Evolutionary conservation across 2,329 filamentous ascomycete species (phyloP).

Genomic region (Hortaea sp.): DNA sequence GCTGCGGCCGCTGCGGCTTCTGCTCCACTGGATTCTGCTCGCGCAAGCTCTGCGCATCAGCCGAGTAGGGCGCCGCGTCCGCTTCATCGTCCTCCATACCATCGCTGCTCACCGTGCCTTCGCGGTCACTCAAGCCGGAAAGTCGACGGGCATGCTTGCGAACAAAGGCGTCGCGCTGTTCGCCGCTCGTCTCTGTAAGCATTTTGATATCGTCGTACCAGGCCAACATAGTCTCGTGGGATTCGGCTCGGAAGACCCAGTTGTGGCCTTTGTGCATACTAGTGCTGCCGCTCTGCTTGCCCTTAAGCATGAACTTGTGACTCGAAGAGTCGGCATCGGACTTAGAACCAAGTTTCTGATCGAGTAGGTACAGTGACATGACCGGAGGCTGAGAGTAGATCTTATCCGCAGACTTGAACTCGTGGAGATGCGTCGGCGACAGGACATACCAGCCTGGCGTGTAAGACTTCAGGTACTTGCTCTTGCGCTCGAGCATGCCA

Average conservation of each 20-base stretch:
- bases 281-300: constrained; percentile 75
- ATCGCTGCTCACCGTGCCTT: constrained; percentile 56
- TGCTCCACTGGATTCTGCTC: constrained; percentile 28
- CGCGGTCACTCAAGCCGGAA: constrained; percentile 49
- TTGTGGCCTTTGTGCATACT: constrained; percentile 78
- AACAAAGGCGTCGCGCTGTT: constrained; percentile 81
- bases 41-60: constrained; percentile 39
- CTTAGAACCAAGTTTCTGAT: constrained; percentile 91
- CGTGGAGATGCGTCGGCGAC: constrained; percentile 91
- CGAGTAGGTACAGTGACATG: constrained; percentile 91
- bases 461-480: constrained; percentile 97
- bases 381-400: constrained; percentile 70
- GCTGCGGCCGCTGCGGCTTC: constrained; percentile 60
- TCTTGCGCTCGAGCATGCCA: constrained; percentile 91
- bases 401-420: constrained; percentile 97
- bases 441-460: constrained; percentile 95
- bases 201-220: constrained; percentile 92
- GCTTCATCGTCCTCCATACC: constrained; percentile 68
- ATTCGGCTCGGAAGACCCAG: constrained; percentile 59
- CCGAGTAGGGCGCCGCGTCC: constrained; percentile 55
- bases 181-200: constrained; percentile 77
- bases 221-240: constrained; percentile 88
- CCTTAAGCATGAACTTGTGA: constrained; percentile 97
- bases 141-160: constrained; percentile 68
- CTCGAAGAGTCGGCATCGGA: constrained; percentile 73